phyloP scores from a whole-genome alignment of 2,329 filamentous ascomycete species.

The Stagonosporopsis rhizophila region DNA sequence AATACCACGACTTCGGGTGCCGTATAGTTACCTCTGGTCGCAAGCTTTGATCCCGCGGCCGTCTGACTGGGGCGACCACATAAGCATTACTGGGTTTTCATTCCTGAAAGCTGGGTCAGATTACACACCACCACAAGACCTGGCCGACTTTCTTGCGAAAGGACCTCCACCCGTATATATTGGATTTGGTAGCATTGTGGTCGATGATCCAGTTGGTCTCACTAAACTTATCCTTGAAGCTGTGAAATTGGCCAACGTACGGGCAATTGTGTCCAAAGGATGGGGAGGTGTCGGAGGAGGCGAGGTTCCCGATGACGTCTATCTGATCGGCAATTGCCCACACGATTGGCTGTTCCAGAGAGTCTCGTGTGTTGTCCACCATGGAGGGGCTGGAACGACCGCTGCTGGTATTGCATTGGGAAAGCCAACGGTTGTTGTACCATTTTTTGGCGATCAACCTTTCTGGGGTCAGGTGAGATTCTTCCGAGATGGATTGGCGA shows the following conservation, averaged over 20 bases:
- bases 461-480: slow-evolving; percentile 56
- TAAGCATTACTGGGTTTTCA: slow-evolving; percentile 57
- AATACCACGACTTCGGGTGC: slow-evolving; percentile 49
- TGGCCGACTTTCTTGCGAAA: slow-evolving; percentile 55
- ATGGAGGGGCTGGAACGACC: slow-evolving; percentile 67
- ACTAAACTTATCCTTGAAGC: slow-evolving; percentile 58
- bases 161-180: slow-evolving; percentile 63
- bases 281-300: slow-evolving; percentile 56
- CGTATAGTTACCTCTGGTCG: slow-evolving; percentile 57
- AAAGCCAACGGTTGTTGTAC: slow-evolving; percentile 62
- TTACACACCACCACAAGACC: slow-evolving; percentile 51
- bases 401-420: slow-evolving; percentile 61
- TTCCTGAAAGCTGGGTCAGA: slow-evolving; percentile 47
- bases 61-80: slow-evolving; percentile 30
- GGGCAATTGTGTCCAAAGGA: slow-evolving; percentile 63
- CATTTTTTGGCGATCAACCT: slow-evolving; percentile 66
- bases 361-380: slow-evolving; percentile 64
- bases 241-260: slow-evolving; percentile 43
- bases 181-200: slow-evolving; percentile 64
- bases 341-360: slow-evolving; percentile 67
- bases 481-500: neutral
- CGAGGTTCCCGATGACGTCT: slow-evolving; percentile 50
- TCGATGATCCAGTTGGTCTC: slow-evolving; percentile 57
- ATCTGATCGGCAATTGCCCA: slow-evolving; percentile 61
- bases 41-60: slow-evolving; percentile 45